Percentiles rank a stretch among this genome's conserved stretches.
Evolutionary conservation across 1,139 yeast genomes (phyloP).

Genomic region (Hanseniaspora gamundiae): DNA sequence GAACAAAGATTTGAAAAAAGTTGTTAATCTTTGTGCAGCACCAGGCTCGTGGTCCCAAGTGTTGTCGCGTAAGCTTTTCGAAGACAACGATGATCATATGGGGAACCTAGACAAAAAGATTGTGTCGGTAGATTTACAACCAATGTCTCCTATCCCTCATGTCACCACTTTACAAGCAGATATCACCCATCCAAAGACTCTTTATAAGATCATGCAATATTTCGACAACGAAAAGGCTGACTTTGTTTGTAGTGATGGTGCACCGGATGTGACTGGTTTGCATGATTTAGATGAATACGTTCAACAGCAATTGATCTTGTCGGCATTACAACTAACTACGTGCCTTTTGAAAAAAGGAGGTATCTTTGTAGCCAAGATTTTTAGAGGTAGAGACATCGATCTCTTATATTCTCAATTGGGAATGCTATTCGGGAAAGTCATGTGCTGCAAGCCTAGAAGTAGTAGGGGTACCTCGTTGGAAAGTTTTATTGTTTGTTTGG

Average conservation of each 20-base stretch:
- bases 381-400: constrained; percentile 91
- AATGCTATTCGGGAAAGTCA: constrained; percentile 66
- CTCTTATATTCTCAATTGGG: constrained; percentile 82
- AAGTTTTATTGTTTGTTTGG: constrained; percentile 85
- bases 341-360: constrained; percentile 85
- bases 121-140: constrained; percentile 91
- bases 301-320: constrained; percentile 83
- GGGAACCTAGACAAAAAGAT: constrained; percentile 45
- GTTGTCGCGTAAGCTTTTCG: constrained; percentile 54
- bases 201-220: constrained; percentile 57
- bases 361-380: constrained; percentile 86
- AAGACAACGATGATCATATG: constrained; percentile 23
- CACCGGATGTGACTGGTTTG: constrained; percentile 95
- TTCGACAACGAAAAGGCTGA: constrained; percentile 92
- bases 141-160: constrained; percentile 88
- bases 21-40: constrained; percentile 95
- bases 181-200: constrained; percentile 87
- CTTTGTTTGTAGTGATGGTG: constrained; percentile 94
- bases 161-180: constrained; percentile 90
- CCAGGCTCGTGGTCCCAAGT: constrained; percentile 99
- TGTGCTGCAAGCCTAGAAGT: constrained; percentile 92
- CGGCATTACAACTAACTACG: constrained; percentile 85
- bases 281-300: constrained; percentile 95
- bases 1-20: constrained; percentile 62
- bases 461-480: constrained; percentile 90